Percentiles rank a stretch among this genome's conserved stretches.
phyloP scores from a whole-genome alignment of 176 grass and related monocot genomes.

The Bromus sterilis region DNA sequence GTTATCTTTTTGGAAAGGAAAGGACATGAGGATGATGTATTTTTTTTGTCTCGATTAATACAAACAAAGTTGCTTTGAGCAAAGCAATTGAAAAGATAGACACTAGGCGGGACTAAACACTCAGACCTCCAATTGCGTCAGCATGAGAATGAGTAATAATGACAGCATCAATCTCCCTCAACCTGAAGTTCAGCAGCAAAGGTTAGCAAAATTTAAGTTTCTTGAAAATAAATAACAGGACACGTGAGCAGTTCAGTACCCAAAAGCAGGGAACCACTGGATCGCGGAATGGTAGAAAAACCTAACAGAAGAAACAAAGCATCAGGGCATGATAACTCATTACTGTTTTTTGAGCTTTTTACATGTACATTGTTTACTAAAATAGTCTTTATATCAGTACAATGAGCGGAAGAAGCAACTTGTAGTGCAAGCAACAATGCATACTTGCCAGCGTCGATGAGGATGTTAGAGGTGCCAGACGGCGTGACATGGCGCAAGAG shows the following conservation, averaged over 20 bases:
- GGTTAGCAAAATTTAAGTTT: background rate
- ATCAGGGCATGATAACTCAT: background rate
- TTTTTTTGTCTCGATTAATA: background rate
- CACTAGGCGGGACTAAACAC: background rate
- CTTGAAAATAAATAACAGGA: background rate
- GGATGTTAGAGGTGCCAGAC: constrained; percentile 56
- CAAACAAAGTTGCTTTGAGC: background rate
- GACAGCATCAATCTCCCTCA: constrained; percentile 72
- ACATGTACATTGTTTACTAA: background rate
- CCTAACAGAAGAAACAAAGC: constrained; percentile 35
- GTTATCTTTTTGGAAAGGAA: constrained; percentile 11
- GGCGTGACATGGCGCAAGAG: constrained; percentile 53
- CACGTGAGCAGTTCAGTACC: constrained; percentile 25
- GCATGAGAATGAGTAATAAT: constrained; percentile 97
- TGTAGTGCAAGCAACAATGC: background rate
- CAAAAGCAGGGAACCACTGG: constrained; percentile 77
- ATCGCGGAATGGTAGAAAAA: constrained; percentile 90
- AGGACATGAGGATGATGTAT: constrained; percentile 4
- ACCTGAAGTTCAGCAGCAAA: constrained; percentile 27
- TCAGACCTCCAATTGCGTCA: constrained; percentile 89
- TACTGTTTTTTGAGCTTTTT: background rate
- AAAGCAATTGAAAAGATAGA: background rate
- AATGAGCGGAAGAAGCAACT: background rate
- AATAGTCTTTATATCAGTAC: background rate
- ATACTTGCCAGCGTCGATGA: constrained; percentile 89